Base-by-base conservation (phyloP, 129 eudicot species). In the Erigeron canadensis region DNA sequence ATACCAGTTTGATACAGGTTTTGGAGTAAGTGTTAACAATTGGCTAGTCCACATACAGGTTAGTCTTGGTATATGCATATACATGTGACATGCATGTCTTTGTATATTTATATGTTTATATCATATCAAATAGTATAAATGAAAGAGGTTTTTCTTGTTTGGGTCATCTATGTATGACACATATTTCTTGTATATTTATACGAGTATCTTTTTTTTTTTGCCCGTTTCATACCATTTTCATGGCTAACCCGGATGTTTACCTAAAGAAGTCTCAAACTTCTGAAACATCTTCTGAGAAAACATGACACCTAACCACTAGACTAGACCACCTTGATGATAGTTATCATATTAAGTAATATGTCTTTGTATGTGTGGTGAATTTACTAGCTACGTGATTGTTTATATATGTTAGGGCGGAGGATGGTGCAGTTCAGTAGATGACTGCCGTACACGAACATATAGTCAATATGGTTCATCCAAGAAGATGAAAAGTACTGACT, bases 41-140 rank as follows among this genome's bases (percentile, higher is more conserved):
- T 85, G 90, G 90, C 73, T 85, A 64, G 51, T 85, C 69, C 90
- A 85, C 55, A 57, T 85, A 23, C 84, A 85, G 90, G 90, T 85
- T 50, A 28, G 34, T 28, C 2, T 28, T 28, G 34, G 34, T 28
- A 28, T 28, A 28, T 28, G 34, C 34, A 28, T 28, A 28, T 28
- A 28, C 34, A 28, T 28, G 34, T 28, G 34, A 28, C 34, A 28
- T 28, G 34, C 34, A 28, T 28, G 34, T 28, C 1, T 28, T 28
- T 28, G 34, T 28, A 28, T 28, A 1, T 1, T 28, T 28, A 28
- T 28, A 28, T 28, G 34, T 1, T 28, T 28, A 28, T 3, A 0
- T 28, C 34, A 28, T 28, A 28, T 28, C 34, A 28, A 28, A 28
- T 28, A 28, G 34, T 28, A 0, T 28, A 28, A 28, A 28, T 3